These are phyloP conservation scores for Balansia obtecta DNA, from an alignment of 2,329 filamentous ascomycete genomes.

Conservation along the genomic window DNA sequence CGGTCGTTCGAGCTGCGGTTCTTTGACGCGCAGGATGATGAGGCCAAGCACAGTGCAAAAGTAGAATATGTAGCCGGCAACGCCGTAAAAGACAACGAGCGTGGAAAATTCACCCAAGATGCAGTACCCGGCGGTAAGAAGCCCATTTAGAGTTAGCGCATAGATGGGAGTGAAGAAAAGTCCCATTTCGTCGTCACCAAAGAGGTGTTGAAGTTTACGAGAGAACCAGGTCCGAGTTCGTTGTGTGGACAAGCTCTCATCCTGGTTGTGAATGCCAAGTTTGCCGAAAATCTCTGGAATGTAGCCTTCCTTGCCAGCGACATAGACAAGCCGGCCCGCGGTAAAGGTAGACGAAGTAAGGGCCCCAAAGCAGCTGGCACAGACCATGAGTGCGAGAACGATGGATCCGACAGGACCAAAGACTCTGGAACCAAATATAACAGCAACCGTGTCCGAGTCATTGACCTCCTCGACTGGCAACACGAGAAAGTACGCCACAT, in stretches of 20 bases:
- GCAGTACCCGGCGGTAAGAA: constrained; percentile 65
- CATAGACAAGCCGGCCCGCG: constrained; percentile 81
- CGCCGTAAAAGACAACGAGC: constrained; percentile 91
- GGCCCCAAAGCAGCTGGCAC: constrained; percentile 84
- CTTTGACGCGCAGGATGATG: constrained; percentile 76
- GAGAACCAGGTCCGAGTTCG: constrained; percentile 43
- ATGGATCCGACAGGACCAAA: constrained; percentile 77
- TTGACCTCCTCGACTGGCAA: constrained; percentile 72
- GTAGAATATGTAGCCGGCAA: constrained; percentile 95
- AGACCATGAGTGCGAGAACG: constrained; percentile 77
- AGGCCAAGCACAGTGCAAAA: constrained; percentile 89
- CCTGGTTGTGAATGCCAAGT: constrained; percentile 54
- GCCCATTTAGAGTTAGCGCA: constrained; percentile 71
- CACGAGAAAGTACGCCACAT: constrained; percentile 88
- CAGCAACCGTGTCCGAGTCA: constrained; percentile 86
- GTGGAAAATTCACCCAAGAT: constrained; percentile 82
- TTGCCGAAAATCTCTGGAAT: constrained; percentile 73
- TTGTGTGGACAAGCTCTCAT: constrained; percentile 27
- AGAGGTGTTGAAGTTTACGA: constrained; percentile 44
- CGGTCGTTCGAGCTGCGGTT: constrained; percentile 77
- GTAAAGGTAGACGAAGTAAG: constrained; percentile 94
- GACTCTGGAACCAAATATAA: constrained; percentile 81
- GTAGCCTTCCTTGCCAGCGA: constrained; percentile 89
- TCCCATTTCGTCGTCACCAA: constrained; percentile 66
- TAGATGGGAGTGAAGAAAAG: constrained; percentile 92